phyloP scores from a whole-genome alignment of 163 green algal genomes.

The Smithsoniella earleae region DNA sequence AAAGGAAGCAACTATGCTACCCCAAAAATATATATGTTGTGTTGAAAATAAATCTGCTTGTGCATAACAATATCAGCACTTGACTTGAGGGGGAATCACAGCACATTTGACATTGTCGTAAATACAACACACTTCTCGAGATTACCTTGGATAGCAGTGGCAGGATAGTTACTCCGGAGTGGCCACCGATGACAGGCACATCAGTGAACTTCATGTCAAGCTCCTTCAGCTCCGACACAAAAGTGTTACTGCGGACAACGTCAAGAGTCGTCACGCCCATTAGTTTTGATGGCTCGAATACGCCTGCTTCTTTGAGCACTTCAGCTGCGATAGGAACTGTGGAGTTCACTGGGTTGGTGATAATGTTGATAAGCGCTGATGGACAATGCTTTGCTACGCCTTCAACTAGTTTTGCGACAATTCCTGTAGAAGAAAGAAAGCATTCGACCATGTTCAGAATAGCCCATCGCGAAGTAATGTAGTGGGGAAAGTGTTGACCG shows the following conservation, averaged over 20 bases:
- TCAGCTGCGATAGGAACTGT: constrained; percentile 96
- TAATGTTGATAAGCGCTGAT: constrained; percentile 87
- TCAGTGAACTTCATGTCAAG: constrained; percentile 79
- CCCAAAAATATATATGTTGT: too few relatives aligned
- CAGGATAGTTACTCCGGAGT: constrained; percentile 95
- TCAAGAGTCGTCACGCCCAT: constrained; percentile 89
- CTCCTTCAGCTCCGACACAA: constrained; percentile 79
- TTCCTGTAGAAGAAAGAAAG: constrained; percentile 41
- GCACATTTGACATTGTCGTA: too few relatives aligned
- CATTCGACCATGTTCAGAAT: not conserved
- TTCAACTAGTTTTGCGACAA: constrained; percentile 74
- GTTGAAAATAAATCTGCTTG: too few relatives aligned
- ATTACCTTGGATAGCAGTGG: constrained; percentile 88
- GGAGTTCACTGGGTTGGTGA: constrained; percentile 99
- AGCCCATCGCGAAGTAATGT: not conserved
- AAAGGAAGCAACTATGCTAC: too few relatives aligned
- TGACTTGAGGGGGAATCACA: too few relatives aligned
- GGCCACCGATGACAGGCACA: constrained; percentile 94
- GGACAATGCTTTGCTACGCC: constrained; percentile 74
- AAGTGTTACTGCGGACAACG: constrained; percentile 83
- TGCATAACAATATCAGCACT: too few relatives aligned
- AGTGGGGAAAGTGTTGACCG: too few relatives aligned
- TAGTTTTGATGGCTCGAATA: constrained; percentile 80
- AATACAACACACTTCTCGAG: too few relatives aligned
- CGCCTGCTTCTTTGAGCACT: constrained; percentile 76